Base-by-base conservation (phyloP, 1,284 basidiomycete species). In the Lentinus polychrous region DNA sequence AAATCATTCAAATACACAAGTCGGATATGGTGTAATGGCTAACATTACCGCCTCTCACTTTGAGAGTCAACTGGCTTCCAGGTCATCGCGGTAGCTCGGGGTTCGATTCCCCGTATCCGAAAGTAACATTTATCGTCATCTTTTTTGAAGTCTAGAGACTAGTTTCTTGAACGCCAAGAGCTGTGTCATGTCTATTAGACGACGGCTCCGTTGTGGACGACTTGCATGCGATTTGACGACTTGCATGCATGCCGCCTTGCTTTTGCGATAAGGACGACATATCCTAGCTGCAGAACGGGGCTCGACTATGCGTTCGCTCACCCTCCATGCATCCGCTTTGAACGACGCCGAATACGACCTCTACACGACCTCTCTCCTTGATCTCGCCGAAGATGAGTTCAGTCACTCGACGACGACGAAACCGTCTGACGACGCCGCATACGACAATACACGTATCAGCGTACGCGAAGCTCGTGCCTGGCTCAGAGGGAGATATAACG, bases 381-480 rank as follows among this genome's bases (percentile, higher is more conserved):
- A 86, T 57, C 71, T 89, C 45, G 68, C 70, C 43, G 54, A 68
- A 54, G 55, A 58, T 52, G 59, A 65, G 53, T 60, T 66, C 42
- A 56, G 14, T 20, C 18, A n/a, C 10, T 63, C 38, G 57, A 61
- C 11, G 60, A 66, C 33, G 50, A 46, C 24, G 42, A 49, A 17
- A 34, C 51, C 43, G 57, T 65, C n/a, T 35, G 67, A 73, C 53
- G 77, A 79, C 58, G 63, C 62, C 1, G 72, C 72, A 57, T 79
- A 76, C 56, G 80, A 81, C 51, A 60, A 63, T 33, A 69, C 75
- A 49, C 56, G 61, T 7, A 65, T 86, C 24, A 74, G 78, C 40
- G 72, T 79, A 17, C 74, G 85, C 32, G 86, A 88, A 60, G 79
- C 73, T 3, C 69, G 86, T 34, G 86, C 83, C 8, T 89, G 86